These are phyloP conservation scores for Nannochloropsis oceanica DNA, from an alignment of 108 stramenopile genomes.

Conservation along the genomic window DNA sequence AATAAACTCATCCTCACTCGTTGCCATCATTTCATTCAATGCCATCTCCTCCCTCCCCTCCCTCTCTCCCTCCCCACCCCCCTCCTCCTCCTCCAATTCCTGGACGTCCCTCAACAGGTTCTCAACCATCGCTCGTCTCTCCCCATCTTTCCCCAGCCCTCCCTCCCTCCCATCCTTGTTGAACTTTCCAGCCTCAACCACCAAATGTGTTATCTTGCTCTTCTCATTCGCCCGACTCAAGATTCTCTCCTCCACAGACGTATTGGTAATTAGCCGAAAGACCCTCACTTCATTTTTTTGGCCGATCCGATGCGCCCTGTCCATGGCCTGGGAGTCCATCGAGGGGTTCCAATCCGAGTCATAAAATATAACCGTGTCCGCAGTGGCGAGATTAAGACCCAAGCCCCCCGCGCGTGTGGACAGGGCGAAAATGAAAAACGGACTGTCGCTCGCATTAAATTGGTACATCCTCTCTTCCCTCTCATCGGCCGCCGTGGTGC, in stretches of 20 bases:
- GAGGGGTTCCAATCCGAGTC: conserved; percentile 54
- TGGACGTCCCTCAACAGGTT: neutral
- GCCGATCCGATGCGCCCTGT: conserved; percentile 92
- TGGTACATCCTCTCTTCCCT: conserved; percentile 44
- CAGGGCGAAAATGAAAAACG: conserved; percentile 72
- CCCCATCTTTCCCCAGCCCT: conserved; percentile 52
- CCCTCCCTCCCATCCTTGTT: conserved; percentile 53
- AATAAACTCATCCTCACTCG: conserved; percentile 66
- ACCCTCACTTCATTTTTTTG: conserved; percentile 69
- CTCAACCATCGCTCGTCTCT: conserved; percentile 31
- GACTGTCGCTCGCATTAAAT: neutral
- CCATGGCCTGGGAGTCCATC: conserved; percentile 84
- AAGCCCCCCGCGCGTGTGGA: conserved; percentile 84
- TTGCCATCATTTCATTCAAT: conserved; percentile 71
- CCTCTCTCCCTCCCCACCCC: conserved; percentile 31
- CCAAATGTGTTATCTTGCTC: conserved; percentile 73
- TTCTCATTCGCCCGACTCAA: conserved; percentile 74
- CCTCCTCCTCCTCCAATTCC: conserved; percentile 26
- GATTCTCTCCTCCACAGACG: conserved; percentile 83
- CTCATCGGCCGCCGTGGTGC: conserved; percentile 73
- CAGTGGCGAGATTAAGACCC: conserved; percentile 86
- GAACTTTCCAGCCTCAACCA: conserved; percentile 85
- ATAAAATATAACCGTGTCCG: conserved; percentile 91
- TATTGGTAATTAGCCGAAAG: conserved; percentile 72
- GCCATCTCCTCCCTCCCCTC: neutral